phyloP scores from a whole-genome alignment of 2,329 filamentous ascomycete species.

The Pseudogymnoascus sp. region DNA sequence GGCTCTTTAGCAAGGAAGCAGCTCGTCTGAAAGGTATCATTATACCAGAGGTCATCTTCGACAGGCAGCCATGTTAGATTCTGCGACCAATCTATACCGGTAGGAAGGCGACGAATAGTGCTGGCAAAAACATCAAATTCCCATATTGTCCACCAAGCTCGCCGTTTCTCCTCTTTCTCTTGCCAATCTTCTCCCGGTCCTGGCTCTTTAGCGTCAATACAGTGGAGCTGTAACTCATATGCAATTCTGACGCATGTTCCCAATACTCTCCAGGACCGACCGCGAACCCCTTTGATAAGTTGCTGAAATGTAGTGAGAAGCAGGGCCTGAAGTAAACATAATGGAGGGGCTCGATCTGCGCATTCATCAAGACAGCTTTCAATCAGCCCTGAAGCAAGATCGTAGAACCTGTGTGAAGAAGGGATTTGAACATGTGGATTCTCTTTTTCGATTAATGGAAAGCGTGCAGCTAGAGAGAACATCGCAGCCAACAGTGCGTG shows the following conservation, averaged over 20 bases:
- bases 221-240: conserved; percentile 16
- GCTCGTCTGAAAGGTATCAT: conserved; percentile 19
- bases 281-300: conserved; percentile 29
- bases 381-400: conserved; percentile 21
- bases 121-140: conserved; percentile 36
- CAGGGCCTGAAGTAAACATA: conserved; percentile 31
- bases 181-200: conserved; percentile 18
- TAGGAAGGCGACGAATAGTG: conserved; percentile 31
- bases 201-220: conserved; percentile 14
- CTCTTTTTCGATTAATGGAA: conserved; percentile 9
- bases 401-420: conserved; percentile 15
- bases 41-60: conserved; percentile 30
- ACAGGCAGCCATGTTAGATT: conserved; percentile 31
- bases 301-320: conserved; percentile 30
- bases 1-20: conserved; percentile 27
- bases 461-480: conserved; percentile 24
- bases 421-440: conserved; percentile 2
- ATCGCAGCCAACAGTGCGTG: conserved; percentile 27
- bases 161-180: conserved; percentile 30
- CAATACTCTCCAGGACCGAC: conserved; percentile 29
- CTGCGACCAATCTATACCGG: conserved; percentile 30
- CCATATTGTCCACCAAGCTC: conserved; percentile 36
- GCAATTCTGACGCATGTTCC: conserved; percentile 23
- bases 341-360: conserved; percentile 26
- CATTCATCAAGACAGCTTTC: conserved; percentile 27